Conservation (phyloP, 106 monocot species). For the Phalaenopsis aphrodite region DNA sequence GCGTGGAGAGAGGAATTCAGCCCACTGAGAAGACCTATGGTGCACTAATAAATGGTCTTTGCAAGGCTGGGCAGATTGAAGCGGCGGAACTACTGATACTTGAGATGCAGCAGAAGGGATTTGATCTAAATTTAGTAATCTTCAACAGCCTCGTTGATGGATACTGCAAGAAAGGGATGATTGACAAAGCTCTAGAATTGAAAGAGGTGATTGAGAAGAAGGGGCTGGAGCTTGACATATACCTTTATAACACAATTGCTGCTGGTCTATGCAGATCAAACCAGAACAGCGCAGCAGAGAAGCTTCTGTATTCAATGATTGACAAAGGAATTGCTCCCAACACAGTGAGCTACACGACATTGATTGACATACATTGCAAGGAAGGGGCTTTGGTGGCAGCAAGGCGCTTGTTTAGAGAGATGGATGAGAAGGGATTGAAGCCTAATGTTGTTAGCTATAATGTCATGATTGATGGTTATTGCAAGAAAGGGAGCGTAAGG, state of each 20-base stretch:
- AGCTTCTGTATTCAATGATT: constrained; percentile 42
- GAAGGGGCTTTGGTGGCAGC: constrained; percentile 71
- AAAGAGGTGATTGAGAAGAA: constrained; percentile 55
- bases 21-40: constrained; percentile 74
- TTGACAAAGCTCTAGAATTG: constrained; percentile 53
- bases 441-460: constrained; percentile 58
- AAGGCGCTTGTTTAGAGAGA: constrained; percentile 45
- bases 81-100: constrained; percentile 50
- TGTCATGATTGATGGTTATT: constrained; percentile 72
- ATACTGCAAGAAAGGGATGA: constrained; percentile 63
- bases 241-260: constrained; percentile 68
- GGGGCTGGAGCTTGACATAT: constrained; percentile 56
- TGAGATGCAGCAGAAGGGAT: constrained; percentile 73
- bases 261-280: constrained; percentile 38
- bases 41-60: constrained; percentile 59
- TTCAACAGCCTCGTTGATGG: constrained; percentile 76
- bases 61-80: constrained; percentile 61
- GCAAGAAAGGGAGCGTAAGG: constrained; percentile 63
- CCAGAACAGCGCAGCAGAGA: constrained; percentile 42
- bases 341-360: constrained; percentile 54
- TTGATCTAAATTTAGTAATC: constrained; percentile 55
- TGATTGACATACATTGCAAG: constrained; percentile 66
- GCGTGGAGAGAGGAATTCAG: constrained; percentile 39
- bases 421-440: constrained; percentile 35
- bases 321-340: constrained; percentile 61